Conservation (phyloP, 2,329 filamentous ascomycete species). For the Golovinomyces cichoracearum region DNA sequence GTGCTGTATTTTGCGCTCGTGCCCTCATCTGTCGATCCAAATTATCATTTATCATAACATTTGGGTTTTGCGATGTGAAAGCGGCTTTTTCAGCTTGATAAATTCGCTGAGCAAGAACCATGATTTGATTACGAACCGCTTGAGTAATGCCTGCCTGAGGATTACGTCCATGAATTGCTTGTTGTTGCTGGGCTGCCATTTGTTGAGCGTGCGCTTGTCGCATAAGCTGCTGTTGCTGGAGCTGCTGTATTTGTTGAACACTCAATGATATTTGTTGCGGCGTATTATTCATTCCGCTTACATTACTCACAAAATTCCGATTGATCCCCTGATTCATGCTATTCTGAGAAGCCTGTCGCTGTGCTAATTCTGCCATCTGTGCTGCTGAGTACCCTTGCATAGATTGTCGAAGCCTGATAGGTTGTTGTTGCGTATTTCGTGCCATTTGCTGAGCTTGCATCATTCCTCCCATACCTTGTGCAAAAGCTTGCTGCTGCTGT, state of each 20-base stretch:
- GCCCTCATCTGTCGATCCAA: conserved; percentile 1
- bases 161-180: background rate
- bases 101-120: background rate
- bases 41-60: background rate
- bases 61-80: background rate
- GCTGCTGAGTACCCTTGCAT: conserved; percentile 9
- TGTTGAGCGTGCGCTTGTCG: conserved; percentile 2
- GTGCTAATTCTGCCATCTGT: conserved; percentile 4
- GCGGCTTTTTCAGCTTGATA: conserved; percentile 1
- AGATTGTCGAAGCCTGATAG: conserved; percentile 7
- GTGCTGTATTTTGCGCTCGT: conserved; percentile 2
- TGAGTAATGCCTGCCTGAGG: background rate
- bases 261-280: conserved; percentile 12
- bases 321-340: conserved; percentile 11
- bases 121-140: background rate
- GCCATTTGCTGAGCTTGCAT: conserved; percentile 17
- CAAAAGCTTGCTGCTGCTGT: conserved; percentile 10
- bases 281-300: conserved; percentile 8
- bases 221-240: conserved; percentile 5
- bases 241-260: conserved; percentile 10
- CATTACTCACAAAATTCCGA: conserved; percentile 10
- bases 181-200: conserved; percentile 1
- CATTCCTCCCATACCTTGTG: conserved; percentile 16
- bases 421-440: conserved; percentile 16
- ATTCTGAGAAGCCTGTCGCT: conserved; percentile 6